Evolutionary conservation across 1,284 basidiomycete genomes (phyloP), one percentile per base, ranked within the genome.

Genomic region (Mrakiaceae sp.): DNA sequence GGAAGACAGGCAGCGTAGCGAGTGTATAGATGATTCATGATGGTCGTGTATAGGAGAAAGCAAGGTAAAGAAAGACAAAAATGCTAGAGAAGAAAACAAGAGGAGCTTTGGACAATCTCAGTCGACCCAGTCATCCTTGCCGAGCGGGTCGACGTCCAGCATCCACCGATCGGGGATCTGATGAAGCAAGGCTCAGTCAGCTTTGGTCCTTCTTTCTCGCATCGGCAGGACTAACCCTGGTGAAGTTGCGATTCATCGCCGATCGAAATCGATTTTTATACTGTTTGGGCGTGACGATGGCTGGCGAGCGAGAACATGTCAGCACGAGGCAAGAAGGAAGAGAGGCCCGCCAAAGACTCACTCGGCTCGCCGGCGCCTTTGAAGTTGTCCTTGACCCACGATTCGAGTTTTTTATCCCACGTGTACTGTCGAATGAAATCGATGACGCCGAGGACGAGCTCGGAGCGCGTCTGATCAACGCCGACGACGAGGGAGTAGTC

Each of bases 381-480:
- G 0, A 88, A 82, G 2, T 89, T 87, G 72, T 98, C 95, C 74
- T 98, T 98, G 58, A 98, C 91, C 87, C 92, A 95, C 69, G 87
- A 95, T 77, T 98, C 95, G 42, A 98, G 80, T 71, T 93, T 93
- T 80, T 98, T 98, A 78, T 98, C 95, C 93, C 92, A 93, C 0
- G 90, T 95, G 72, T 93, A 95, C 1, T 91, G 94, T 52, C 75
- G 71, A 62, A 76, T 75, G 64, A 75, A 76, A 63, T 76, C 92
- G 68, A 98, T 93, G 64, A 98, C 97, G n/a, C 96, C 95, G 51
- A 96, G 84, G 5, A 48, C 47, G 12, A 94, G 79, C 73, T 94
- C 88, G 66, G 88, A 87, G 68, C 83, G 87, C 61, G 81, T 79
- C 68, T 83, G 84, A 73, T 96, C 93, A 12, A 98, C 87, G 14